Base-by-base conservation (phyloP, 2,329 filamentous ascomycete genomes). In the Cadophora gregata region DNA sequence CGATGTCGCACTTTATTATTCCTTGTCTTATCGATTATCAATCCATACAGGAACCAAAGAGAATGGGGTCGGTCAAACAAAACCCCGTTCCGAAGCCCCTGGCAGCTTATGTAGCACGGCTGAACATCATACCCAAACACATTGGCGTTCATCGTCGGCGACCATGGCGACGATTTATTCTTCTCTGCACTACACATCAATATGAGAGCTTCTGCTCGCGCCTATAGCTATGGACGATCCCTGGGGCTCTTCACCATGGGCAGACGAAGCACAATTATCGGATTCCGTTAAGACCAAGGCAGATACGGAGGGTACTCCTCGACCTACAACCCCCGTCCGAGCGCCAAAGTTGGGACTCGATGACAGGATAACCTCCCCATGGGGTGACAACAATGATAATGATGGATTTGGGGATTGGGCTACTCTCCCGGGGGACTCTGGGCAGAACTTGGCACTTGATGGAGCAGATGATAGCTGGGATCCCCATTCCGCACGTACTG, bases 181-280 rank as follows among this genome's bases (percentile, higher is more conserved):
- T 53, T 36, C 29, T 47, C 58, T 64, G 10, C 45, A 53, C 48
- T 58, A 53, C 64, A 63, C 69, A 73, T 73, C 74, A 75, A 73
- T 72, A 76, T 76, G 75, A 76, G 67, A 74, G 69, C 53, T 62
- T 64, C 38, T 65, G 64, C 66, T 64, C 65, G 65, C 63, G 66
- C 58, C 61, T 70, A 72, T 71, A 69, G 73, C 70, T 71, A 79
- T 78, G 76, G 77, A 78, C 71, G 77, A 79, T 70, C 75, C 76
- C 66, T 79, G 78, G 78, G 76, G 77, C 70, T 42, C 31, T 33
- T 79, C 77, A 63, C 78, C 78, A 33, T 79, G 78, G 78, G 78
- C 77, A 70, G 77, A 78, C 64, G 75, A 77, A 68, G 50, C 66
- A 59, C 67, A 72, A 67, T 58, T 64, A 36, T 62, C 66, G 48